Evolutionary conservation across 225 moss, liverwort and hornwort species (phyloP), one percentile per base, ranked within the genome.

Genomic region (Thuidium tamariscinum): DNA sequence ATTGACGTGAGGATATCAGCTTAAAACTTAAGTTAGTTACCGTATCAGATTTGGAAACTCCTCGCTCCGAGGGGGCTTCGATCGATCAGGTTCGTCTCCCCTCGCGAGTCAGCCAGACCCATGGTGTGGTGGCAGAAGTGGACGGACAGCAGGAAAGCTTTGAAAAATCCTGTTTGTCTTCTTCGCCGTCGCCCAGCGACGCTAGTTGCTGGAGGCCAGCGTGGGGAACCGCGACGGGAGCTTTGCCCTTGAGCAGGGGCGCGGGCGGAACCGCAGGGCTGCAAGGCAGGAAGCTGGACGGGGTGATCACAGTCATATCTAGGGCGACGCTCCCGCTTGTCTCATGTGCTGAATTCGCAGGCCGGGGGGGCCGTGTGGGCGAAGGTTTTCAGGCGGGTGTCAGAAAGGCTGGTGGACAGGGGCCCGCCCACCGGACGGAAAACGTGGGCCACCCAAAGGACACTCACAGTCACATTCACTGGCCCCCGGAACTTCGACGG

Each of bases 381-480:
- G 78, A 83, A 62, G 83, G 61, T 74, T 69, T 83, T 69, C 77
- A 77, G 87, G 68, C 77, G 39, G 11, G 56, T 87, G 87, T 87
- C 87, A 87, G 87, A 39, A 3, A 74, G 68, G 86, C 73, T 72
- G 80, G 86, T 86, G 71, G 73, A 25, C 59, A 66, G 42, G 69
- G 83, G 61, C 83, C 76, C 79, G 41, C 82, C 29, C 65, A 48
- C 83, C 21, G 71, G 83, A 63, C 71, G 52, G 79, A 84, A 83
- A 83, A 79, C 83, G 88, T 88, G 79, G 88, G 83, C 83, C 83
- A 78, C 78, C 71, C 83, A 63, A 72, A 88, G 69, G 83, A 86
- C 76, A 84, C 44, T 39, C 59, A 8, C 61, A 32, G 63, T 22
- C 63, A 20, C 49, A n/a, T 51, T 54, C 49, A 20, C 34, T 57